phyloP scores from a whole-genome alignment of 305 asterid genomes.

The Solanum aculeatissimum region DNA sequence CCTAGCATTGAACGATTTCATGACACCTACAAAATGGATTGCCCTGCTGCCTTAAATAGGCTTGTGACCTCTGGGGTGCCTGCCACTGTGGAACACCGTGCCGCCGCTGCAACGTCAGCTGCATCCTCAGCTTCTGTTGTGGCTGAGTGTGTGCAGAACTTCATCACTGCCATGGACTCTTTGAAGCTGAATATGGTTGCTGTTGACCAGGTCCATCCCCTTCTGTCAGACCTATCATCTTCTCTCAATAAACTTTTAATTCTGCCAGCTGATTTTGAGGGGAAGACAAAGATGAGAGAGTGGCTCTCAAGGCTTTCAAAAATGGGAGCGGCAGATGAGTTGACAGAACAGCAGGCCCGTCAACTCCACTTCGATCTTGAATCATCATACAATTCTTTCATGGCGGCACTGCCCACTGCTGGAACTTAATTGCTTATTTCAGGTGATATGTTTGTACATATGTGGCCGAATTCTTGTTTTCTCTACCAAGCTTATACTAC shows the following conservation, averaged over 20 bases:
- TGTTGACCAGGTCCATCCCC: conserved; percentile 84
- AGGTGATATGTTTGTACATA: conserved; percentile 24
- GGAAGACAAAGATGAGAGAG: conserved; percentile 79
- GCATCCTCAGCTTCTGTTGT: conserved; percentile 66
- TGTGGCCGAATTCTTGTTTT: conserved; percentile 2
- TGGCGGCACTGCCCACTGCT: conserved; percentile 78
- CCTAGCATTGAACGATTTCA: conserved; percentile 81
- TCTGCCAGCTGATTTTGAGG: conserved; percentile 81
- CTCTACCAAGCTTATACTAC: background rate
- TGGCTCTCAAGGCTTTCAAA: conserved; percentile 77
- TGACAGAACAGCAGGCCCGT: conserved; percentile 93
- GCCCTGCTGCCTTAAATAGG: conserved; percentile 64
- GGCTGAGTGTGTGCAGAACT: conserved; percentile 85
- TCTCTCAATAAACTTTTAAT: conserved; percentile 75
- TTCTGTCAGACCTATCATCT: conserved; percentile 59
- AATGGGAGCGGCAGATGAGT: conserved; percentile 94
- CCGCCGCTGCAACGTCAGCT: conserved; percentile 40
- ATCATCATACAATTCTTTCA: conserved; percentile 82
- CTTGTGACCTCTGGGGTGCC: conserved; percentile 79
- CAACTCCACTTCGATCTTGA: conserved; percentile 90
- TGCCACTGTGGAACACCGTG: conserved; percentile 82
- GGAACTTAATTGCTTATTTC: conserved; percentile 30
- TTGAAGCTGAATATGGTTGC: conserved; percentile 83
- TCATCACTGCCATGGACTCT: conserved; percentile 89
- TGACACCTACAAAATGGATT: conserved; percentile 77